Conservation (phyloP, 2,329 filamentous ascomycete genomes). For the Pseudophaeomoniella oleicola region DNA sequence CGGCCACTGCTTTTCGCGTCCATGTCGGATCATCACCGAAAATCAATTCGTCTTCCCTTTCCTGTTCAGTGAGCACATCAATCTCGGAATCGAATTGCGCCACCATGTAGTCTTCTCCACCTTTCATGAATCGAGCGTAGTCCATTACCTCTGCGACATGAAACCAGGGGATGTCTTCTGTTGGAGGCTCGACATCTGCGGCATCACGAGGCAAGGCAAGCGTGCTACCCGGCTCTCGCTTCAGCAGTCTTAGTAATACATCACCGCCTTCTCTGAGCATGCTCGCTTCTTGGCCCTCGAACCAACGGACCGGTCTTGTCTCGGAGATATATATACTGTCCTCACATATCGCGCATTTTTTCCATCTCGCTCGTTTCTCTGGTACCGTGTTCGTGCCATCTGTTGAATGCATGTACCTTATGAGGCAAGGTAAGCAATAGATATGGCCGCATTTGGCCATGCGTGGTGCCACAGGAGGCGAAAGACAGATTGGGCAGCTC, state of each 20-base stretch:
- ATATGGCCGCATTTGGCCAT: conserved; percentile 98
- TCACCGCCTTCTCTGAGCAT: conserved; percentile 73
- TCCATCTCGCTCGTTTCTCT: conserved; percentile 64
- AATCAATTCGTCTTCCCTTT: conserved; percentile 76
- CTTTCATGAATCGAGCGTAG: conserved; percentile 91
- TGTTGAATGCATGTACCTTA: conserved; percentile 88
- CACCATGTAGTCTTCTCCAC: conserved; percentile 74
- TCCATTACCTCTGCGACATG: conserved; percentile 88
- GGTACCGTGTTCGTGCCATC: conserved; percentile 47
- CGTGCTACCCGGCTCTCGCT: conserved; percentile 65
- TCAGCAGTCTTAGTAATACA: conserved; percentile 75
- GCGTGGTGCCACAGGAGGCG: conserved; percentile 77
- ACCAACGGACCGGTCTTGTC: conserved; percentile 78
- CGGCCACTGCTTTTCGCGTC: conserved; percentile 68
- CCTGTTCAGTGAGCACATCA: conserved; percentile 56
- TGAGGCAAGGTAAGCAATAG: conserved; percentile 83
- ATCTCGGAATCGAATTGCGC: conserved; percentile 71
- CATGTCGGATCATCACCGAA: conserved; percentile 91
- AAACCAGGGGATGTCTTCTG: conserved; percentile 82
- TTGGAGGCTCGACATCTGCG: conserved; percentile 51
- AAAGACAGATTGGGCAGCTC: conserved; percentile 89
- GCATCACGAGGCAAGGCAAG: conserved; percentile 77
- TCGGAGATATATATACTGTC: conserved; percentile 89
- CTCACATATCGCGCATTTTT: conserved; percentile 93
- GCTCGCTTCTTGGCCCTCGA: conserved; percentile 71